Base-by-base conservation (phyloP, 805 yeast genomes). In the Lipomyces yamadae region DNA sequence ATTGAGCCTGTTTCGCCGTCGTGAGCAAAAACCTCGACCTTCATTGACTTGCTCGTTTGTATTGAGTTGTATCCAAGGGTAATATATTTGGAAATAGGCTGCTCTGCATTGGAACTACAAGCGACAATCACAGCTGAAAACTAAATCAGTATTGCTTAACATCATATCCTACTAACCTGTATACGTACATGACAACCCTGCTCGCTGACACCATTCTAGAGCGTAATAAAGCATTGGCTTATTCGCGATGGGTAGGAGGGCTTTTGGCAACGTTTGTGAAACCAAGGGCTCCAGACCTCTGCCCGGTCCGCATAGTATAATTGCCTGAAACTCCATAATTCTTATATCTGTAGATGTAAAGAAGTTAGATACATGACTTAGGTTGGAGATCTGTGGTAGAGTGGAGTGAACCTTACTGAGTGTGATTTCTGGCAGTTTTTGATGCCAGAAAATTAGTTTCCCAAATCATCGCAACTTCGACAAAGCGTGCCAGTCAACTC, bases 301-400 rank as follows among this genome's bases (percentile, higher is more conserved):
- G 13, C 98, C 98, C 61, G 85, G 86, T 1, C 98, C 98, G 79
- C 98, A 93, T 65, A 92, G 85, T 29, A 94, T 85, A 59, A 94
- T 83, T 0, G 97, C 98, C 75, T 93, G 97, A 76, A 92, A 89
- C 79, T 92, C 97, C 98, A 94, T 93, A 6, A 30, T 34, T 58
- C 13, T 11, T 15, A n/a, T 18, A 42, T 6, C 24, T 42, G n/a
- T 15, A 18, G n/a, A n/a, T 42, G 1, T 3, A 42, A n/a, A 5
- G 18, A 5, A 42, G 18, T n/a, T 42, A 15, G 48, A 4, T n/a
- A 15, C 3, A 24, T n/a, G 39, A 37, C 48, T 8, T n/a, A 42
- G 6, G 5, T 15, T 42, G n/a, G 15, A 2, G 48, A 42, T 15
- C n/a, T 42, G 48, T 15, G 24, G 48, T 42, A 15, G 24, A 24